These are phyloP conservation scores for Aspergillus steynii DNA, from an alignment of 495 filamentous ascomycete species.

Conservation along the genomic window DNA sequence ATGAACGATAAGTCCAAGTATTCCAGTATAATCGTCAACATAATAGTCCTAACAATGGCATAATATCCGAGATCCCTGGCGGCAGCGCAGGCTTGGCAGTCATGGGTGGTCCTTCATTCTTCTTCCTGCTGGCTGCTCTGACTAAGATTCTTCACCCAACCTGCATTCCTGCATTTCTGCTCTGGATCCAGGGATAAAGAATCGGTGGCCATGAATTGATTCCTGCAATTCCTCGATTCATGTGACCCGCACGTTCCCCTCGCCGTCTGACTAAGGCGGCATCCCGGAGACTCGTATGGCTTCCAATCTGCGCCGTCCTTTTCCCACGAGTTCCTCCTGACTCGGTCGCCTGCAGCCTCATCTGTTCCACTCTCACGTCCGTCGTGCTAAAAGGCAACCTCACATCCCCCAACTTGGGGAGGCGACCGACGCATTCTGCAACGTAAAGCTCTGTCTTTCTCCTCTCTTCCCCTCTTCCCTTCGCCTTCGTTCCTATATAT, in stretches of 20 bases:
- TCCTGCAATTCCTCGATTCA: not conserved
- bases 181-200: no score
- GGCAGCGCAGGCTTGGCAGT: not conserved
- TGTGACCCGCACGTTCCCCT: not conserved
- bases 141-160: not conserved
- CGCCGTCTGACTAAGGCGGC: not conserved
- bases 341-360: not conserved
- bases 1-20: no score
- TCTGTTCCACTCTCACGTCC: not conserved
- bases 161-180: no score
- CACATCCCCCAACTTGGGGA: not conserved
- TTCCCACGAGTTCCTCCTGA: not conserved
- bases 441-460: not conserved
- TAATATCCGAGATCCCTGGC: not conserved
- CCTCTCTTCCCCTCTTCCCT: conserved; percentile 2
- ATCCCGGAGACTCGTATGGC: not conserved
- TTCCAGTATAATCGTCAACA: no score
- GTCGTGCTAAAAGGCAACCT: not conserved
- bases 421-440: not conserved
- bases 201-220: no score
- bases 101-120: not conserved
- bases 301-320: not conserved
- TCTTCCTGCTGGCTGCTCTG: not conserved
- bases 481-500: not conserved
- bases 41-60: no score